Evolutionary conservation across 495 filamentous ascomycete species (phyloP).

Genomic region (Staphylotrichum longicolle): DNA sequence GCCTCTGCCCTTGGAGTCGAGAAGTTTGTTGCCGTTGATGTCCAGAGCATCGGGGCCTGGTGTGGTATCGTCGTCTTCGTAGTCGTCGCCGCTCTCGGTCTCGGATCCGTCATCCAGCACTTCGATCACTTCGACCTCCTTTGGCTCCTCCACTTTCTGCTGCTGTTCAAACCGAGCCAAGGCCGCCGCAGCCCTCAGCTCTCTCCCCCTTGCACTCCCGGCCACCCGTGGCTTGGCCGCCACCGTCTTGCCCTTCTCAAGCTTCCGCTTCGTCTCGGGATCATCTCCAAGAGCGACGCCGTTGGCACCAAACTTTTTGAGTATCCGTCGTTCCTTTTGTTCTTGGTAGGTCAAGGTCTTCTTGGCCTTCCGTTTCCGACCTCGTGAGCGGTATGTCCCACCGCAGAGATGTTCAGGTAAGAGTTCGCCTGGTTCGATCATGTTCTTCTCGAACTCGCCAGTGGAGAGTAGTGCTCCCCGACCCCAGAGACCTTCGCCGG

Average conservation of each 20-base stretch:
- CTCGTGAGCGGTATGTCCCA: conserved; percentile 59
- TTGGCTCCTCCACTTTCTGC: conserved; percentile 42
- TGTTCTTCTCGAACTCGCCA: conserved; percentile 55
- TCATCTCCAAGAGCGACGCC: conserved; percentile 67
- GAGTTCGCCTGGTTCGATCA: conserved; percentile 48
- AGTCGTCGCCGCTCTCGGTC: conserved; percentile 42
- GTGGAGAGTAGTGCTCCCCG: conserved; percentile 58
- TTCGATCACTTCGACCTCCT: conserved; percentile 32
- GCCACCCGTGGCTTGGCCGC: conserved; percentile 69
- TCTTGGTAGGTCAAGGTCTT: conserved; percentile 60
- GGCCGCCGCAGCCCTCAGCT: conserved; percentile 73
- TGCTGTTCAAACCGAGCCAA: conserved; percentile 64
- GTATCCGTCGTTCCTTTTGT: conserved; percentile 59
- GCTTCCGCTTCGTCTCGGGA: conserved; percentile 55
- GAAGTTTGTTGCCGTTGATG: conserved; percentile 56
- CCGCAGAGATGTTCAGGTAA: conserved; percentile 67
- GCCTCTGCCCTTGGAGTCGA: conserved; percentile 58
- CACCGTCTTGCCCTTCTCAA: conserved; percentile 62
- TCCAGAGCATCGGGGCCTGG: conserved; percentile 47
- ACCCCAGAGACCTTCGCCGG: conserved; percentile 77
- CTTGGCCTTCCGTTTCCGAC: conserved; percentile 52
- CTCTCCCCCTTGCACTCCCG: conserved; percentile 64
- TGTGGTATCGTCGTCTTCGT: conserved; percentile 35
- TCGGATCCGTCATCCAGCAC: conserved; percentile 35
- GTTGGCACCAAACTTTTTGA: conserved; percentile 70